phyloP scores from a whole-genome alignment of 2,329 filamentous ascomycete genomes.

The Amylocarpus encephaloides region DNA sequence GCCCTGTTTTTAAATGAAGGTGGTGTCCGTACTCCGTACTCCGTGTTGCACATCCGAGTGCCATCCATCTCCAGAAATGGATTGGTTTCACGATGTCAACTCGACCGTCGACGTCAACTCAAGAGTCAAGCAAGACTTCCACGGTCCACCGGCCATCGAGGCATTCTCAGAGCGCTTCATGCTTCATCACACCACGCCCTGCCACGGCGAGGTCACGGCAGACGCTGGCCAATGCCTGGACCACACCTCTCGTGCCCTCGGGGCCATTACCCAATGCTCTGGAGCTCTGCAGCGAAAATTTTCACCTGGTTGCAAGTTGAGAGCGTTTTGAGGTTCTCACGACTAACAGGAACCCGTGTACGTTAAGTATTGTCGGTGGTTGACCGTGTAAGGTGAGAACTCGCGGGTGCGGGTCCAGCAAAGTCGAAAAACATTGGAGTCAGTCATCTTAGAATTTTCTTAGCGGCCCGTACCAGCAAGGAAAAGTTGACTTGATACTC shows the following conservation, averaged over 20 bases:
- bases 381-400: constrained; percentile 23
- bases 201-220: background rate
- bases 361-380: constrained; percentile 8
- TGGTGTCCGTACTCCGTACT: no score
- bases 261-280: constrained; percentile 1
- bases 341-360: constrained; percentile 14
- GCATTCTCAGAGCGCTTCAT: background rate
- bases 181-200: background rate
- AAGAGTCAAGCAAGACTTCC: background rate
- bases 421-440: constrained; percentile 18
- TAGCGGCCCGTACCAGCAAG: constrained; percentile 4
- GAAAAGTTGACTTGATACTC: constrained; percentile 2
- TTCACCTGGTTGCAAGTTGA: background rate
- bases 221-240: background rate
- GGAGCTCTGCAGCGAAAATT: background rate
- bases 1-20: no score
- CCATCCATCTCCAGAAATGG: no score
- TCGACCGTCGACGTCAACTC: background rate
- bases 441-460: constrained; percentile 15
- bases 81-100: background rate
- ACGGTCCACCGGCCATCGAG: background rate
- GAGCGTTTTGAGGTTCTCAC: constrained; percentile 7
- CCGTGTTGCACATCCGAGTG: background rate
- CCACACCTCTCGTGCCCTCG: background rate
- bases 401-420: constrained; percentile 25